Evolutionary conservation across 495 filamentous ascomycete genomes (phyloP), one percentile per base, ranked within the genome.

Genomic region (Oidiodendron maius): DNA sequence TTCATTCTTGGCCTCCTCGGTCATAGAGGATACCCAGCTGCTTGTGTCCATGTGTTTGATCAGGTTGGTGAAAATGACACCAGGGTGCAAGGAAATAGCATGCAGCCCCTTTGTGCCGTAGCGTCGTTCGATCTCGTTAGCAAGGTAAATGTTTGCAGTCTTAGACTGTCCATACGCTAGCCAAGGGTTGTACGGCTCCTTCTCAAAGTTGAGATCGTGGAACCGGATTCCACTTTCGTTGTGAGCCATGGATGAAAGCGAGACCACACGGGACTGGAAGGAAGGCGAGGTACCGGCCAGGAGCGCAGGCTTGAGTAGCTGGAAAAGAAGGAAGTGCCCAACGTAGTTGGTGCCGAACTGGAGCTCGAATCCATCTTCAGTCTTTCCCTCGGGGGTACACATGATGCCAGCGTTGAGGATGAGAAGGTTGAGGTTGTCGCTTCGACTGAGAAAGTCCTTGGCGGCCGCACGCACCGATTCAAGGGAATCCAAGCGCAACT

Each of bases 271-370:
- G 13, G 60, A 60, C 18, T 54, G 28, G 48, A 59, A 57, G 3
- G 28, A 28, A 11, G 61, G 46, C 11, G 57, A 55, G 18, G 71
- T 68, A 0, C 80, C 83, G 20, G 64, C 52, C 23, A 71, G 64
- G 13, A 89, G 60, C 0, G 67, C 68, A 0, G 82, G 75, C 10
- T 87, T 65, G 3, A 89, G 66, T 8, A 82, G 65, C 41, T 74
- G 72, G 16, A 77, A 80, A 25, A 89, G 66, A 11, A 87, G 69
- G 28, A 77, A 78, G 54, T 86, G 83, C n/a, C n/a, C n/a, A n/a
- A n/a, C n/a, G n/a, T n/a, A n/a, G n/a, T n/a, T n/a, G n/a, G n/a
- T n/a, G n/a, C 80, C 82, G 50, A 87, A 79, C 44, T 84, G 78
- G 30, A 80, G 67, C 56, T 89, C 83, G 57, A 78, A 82, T 17